Base-by-base conservation (phyloP, 768 basidiomycete genomes). In the Panaeolus papilionaceus region DNA sequence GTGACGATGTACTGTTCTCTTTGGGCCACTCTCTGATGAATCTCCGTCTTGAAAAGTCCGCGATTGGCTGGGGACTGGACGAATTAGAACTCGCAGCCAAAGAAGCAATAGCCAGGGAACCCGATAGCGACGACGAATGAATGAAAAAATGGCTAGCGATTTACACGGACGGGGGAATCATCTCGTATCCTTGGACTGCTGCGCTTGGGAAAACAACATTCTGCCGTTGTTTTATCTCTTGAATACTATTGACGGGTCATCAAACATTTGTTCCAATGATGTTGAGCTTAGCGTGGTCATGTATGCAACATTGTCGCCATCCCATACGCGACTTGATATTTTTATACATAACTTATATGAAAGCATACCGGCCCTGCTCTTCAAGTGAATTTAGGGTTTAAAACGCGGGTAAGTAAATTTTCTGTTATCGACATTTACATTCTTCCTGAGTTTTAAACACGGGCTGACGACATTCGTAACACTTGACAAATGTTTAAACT, bases 91-190 rank as follows among this genome's bases (percentile, higher is more conserved):
- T 75, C 54, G 83, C 85, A 8, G 85, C 87, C 2, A 79, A 73
- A 38, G 76, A 80, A 14, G 77, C 73, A 6, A 69, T 73, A 61
- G 77, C 77, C 40, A 78, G 82, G 54, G 79, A 80, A 47, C 77
- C 78, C 54, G 93, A 95, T 72, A 94, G 92, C 69, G 93, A 94
- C 71, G 91, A 93, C 70, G 91, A 92, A n/a, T 58, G 28, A 20
- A 16, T 40, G 47, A 51, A 33, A 28, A 58, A 58, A 58, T 10
- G 28, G 26, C 33, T 20, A 28, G 54, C 54, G 26, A 58, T 33
- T 58, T 12, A 6, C 26, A 58, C 54, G 54, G 54, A 33, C 11
- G 33, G 9, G 7, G 26, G 26, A 58, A 28, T 58, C 11, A 49
- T 18, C n/a, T 20, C 23, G 47, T 23, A 49, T 10, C 47, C 16